Base-by-base conservation (phyloP, 371 early-diverging fungal genomes). In the Paraphysoderma sedebokerense region DNA sequence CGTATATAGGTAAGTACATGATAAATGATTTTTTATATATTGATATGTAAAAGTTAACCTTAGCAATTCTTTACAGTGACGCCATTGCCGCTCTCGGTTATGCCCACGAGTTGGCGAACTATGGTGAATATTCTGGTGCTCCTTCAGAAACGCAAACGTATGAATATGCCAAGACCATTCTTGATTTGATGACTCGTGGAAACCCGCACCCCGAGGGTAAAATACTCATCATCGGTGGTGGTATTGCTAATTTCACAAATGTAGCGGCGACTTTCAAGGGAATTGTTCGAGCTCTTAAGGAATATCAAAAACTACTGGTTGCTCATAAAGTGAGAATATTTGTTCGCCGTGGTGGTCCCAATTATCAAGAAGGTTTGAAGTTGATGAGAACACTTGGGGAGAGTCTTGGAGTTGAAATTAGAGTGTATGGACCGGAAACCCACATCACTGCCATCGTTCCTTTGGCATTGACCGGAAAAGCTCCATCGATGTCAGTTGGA, bases 161-260 rank as follows among this genome's bases (percentile, higher is more conserved):
- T 63, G 93, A 93, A 63, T 96, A 93, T 57, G 89, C 92, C 53
- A 92, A 92, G 75, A 96, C 95, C 45, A 86, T 96, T 47, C 65
- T 96, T 42, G 95, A 93, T 55, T 70, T 96, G 46, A 96, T 96
- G 97, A 93, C 95, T 12, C 88, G 92, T 45, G 81, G 81, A 47
- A 47, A 42, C 13, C 71, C 66, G 36, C 76, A 88, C 57, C 76
- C 85, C 46, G 77, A 87, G 26, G 92, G 93, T 60, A 96, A 96
- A 65, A 74, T 91, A 48, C 69, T 96, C 46, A 86, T 96, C 65
- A 88, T 96, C 57, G 97, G 97, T 59, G 97, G 97, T 60, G 97
- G 97, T 65, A 96, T 96, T 58, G 97, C 97, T 67, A 96, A 96
- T 81, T 96, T 96, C 54, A 96, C 97, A 65, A 93, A 96, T 65